A percentile compares a stretch with the other conserved stretches of the same genome.
phyloP scores from a whole-genome alignment of 495 filamentous ascomycete species.

The Penicillium roqueforti region DNA sequence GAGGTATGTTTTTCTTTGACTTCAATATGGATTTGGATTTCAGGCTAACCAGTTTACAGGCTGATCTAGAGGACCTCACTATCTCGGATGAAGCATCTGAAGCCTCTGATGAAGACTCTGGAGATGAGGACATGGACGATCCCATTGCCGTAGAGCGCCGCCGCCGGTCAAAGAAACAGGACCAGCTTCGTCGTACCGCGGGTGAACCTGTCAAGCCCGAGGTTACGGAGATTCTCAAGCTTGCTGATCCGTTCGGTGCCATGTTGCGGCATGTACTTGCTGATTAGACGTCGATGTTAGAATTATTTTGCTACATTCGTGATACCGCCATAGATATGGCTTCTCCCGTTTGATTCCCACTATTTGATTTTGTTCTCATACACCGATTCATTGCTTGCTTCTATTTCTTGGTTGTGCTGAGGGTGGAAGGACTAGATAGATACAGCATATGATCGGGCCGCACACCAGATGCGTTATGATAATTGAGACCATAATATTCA shows the following conservation, averaged over 20 bases:
- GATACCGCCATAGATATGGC: conserved; percentile 5
- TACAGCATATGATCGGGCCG: background rate
- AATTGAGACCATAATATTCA: background rate
- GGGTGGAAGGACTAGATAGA: conserved; percentile 1
- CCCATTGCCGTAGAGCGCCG: conserved; percentile 83
- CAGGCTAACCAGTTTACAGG: conserved; percentile 31
- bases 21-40: conserved; percentile 1
- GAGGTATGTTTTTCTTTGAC: conserved; percentile 47
- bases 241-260: conserved; percentile 71
- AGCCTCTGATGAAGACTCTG: conserved; percentile 61
- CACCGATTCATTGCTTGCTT: conserved; percentile 1
- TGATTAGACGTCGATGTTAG: conserved; percentile 41
- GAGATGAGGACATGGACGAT: conserved; percentile 67
- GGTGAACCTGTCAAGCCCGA: conserved; percentile 87
- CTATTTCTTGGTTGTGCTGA: background rate
- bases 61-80: conserved; percentile 75
- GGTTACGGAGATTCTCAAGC: conserved; percentile 70
- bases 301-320: background rate
- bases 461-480: background rate
- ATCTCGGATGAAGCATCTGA: conserved; percentile 70
- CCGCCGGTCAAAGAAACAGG: conserved; percentile 66
- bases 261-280: conserved; percentile 88
- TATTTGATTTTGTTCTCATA: background rate
- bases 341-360: background rate
- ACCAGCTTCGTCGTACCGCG: conserved; percentile 73